phyloP scores from a whole-genome alignment of 176 grass and related monocot species.

The Triticum monococcum region DNA sequence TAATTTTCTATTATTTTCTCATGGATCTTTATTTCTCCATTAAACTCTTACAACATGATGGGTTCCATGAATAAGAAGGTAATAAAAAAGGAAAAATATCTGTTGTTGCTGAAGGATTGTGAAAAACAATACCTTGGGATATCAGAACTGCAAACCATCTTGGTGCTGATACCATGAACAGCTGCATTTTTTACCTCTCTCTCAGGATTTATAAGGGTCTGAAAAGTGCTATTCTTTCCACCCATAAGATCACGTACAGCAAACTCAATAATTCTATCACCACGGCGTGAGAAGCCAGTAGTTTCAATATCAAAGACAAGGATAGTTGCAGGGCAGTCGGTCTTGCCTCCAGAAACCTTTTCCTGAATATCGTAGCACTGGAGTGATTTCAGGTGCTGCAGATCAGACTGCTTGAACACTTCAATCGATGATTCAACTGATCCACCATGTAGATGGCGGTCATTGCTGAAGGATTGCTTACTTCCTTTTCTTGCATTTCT shows the following conservation, averaged over 20 bases:
- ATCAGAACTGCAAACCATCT: conserved; percentile 57
- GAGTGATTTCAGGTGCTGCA: conserved; percentile 62
- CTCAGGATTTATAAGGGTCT: conserved; percentile 82
- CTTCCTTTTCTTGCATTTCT: conserved; percentile 33
- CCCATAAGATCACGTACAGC: conserved; percentile 81
- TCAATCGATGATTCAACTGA: conserved; percentile 51
- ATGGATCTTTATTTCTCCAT: not conserved
- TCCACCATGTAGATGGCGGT: conserved; percentile 31
- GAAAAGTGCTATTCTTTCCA: conserved; percentile 69
- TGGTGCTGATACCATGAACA: conserved; percentile 65
- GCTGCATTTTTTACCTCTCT: conserved; percentile 37
- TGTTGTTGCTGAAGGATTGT: not conserved
- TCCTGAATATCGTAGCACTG: conserved; percentile 53
- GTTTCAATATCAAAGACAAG: conserved; percentile 94
- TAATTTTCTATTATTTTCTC: not conserved
- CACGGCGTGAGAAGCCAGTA: conserved; percentile 55
- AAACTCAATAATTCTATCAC: conserved; percentile 79
- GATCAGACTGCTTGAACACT: conserved; percentile 51
- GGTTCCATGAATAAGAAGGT: not conserved
- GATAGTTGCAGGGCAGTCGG: conserved; percentile 65
- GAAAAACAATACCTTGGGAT: conserved; percentile 63
- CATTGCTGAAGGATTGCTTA: conserved; percentile 43
- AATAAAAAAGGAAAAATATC: conserved; percentile 18
- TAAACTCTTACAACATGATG: not conserved
- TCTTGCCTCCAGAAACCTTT: conserved; percentile 46